Base-by-base conservation (phyloP, 1,284 basidiomycete genomes). In the Dichomitus squalens region DNA sequence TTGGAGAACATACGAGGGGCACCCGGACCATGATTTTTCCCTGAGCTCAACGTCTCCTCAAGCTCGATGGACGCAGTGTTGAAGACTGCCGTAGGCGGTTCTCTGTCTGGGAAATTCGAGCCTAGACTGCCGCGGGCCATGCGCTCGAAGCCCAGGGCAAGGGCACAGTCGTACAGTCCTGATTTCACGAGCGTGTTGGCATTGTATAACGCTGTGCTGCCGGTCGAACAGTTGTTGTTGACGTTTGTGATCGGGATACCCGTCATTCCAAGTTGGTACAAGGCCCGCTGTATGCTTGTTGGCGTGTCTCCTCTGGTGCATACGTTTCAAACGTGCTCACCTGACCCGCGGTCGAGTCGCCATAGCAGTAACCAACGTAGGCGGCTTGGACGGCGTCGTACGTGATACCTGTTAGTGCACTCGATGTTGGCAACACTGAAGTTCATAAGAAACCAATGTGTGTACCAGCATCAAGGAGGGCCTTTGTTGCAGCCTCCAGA, bases 241-340 rank as follows among this genome's bases (percentile, higher is more conserved):
- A 93, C 90, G 66, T 95, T 95, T 52, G 90, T 83, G 66, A 95
- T 89, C 1, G 93, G 93, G 59, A 95, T 94, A 25, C 84, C 81
- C 4, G 92, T 95, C 72, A 95, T 79, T 16, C 93, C 93, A 43
- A 95, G 84, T 69, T 87, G 87, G 72, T 95, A 95, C n/a, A 95
- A 76, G 2, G 91, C 87, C 25, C 92, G 79, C 83, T 86, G 57
- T 36, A 2, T 16, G 8, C 27, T 14, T 25, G 50, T 41, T 12
- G 12, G 27, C 3, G 33, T 33, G 14, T 18, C 9, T 1, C 12
- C 6, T 6, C 4, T 7, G 11, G 6, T 12, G 29, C 20, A 48
- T 21, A 29, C 20, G 20, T 25, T 38, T 9, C 31, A 14, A 54
- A n/a, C 8, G 29, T 21, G 60, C 72, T 31, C 66, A 85, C 87